These are phyloP conservation scores for Pyracantha coccinea DNA, from an alignment of 331 rosid species.

Conservation along the genomic window DNA sequence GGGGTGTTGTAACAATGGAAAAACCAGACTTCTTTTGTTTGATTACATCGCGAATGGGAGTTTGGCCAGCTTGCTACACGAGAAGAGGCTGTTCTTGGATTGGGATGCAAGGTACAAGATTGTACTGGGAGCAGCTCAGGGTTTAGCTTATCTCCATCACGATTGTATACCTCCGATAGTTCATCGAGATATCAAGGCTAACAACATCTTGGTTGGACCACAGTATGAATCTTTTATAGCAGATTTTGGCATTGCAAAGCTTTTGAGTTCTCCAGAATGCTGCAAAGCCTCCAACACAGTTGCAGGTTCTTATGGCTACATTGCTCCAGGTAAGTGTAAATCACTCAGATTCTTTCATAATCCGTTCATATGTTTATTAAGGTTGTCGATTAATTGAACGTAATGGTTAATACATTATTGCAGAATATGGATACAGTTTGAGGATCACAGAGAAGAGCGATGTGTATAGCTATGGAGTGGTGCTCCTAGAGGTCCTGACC, in stretches of 20 bases:
- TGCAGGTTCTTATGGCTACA: constrained; percentile 94
- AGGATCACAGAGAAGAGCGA: constrained; percentile 95
- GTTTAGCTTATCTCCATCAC: constrained; percentile 93
- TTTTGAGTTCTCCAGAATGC: constrained; percentile 49
- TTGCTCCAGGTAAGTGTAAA: constrained; percentile 76
- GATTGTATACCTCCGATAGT: constrained; percentile 85
- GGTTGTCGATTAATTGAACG: not conserved
- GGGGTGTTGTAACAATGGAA: constrained; percentile 79
- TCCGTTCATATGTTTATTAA: not conserved
- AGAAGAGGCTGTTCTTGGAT: constrained; percentile 76
- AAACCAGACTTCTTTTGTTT: constrained; percentile 71
- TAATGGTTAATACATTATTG: constrained; percentile 7
- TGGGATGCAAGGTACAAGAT: constrained; percentile 95
- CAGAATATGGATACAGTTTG: constrained; percentile 94
- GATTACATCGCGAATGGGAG: constrained; percentile 88
- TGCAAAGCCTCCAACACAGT: constrained; percentile 51
- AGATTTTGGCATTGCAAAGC: constrained; percentile 90
- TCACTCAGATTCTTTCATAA: not conserved
- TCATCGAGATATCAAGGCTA: constrained; percentile 79
- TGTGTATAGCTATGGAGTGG: constrained; percentile 91
- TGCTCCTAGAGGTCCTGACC: constrained; percentile 72
- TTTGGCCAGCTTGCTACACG: constrained; percentile 65
- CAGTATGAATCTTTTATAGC: constrained; percentile 82
- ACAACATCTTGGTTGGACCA: constrained; percentile 86
- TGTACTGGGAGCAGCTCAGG: constrained; percentile 81